Conservation (phyloP, 257 asterid species). For the Salvia miltiorrhiza region DNA sequence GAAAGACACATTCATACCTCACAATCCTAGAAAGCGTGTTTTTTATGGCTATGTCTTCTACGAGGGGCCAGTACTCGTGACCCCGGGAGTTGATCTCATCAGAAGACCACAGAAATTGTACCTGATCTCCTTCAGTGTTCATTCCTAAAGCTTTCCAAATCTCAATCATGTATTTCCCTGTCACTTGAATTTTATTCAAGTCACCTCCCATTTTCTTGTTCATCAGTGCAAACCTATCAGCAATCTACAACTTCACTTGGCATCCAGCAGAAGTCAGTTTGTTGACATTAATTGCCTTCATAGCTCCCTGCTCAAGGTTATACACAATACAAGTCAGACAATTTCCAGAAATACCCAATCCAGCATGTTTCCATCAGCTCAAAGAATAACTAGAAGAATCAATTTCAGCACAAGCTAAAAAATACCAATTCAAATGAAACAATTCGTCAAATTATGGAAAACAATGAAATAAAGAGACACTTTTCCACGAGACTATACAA, state of each 20-base stretch:
- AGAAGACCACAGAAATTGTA: constrained; percentile 91
- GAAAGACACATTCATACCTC: constrained; percentile 35
- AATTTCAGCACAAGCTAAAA: neutral
- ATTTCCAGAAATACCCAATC: neutral
- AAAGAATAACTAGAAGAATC: neutral
- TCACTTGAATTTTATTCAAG: no score
- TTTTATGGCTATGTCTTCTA: constrained; percentile 75
- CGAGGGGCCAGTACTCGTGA: constrained; percentile 92
- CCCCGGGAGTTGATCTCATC: constrained; percentile 74
- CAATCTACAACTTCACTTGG: constrained; percentile 89
- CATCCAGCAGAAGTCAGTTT: no score
- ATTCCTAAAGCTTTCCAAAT: constrained; percentile 91
- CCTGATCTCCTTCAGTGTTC: constrained; percentile 72
- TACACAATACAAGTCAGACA: no score
- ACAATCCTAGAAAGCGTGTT: constrained; percentile 73
- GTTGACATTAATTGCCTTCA: no score
- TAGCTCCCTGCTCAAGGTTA: no score
- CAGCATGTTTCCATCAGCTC: neutral
- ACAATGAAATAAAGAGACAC: neutral
- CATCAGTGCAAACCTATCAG: constrained; percentile 91
- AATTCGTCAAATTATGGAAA: neutral
- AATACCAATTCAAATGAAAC: neutral
- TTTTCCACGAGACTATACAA: neutral
- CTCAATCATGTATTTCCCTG: constrained; percentile 83
- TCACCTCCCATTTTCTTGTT: constrained; percentile 94